phyloP scores from a whole-genome alignment of 2,329 filamentous ascomycete species.

The Alternaria ventricosa region DNA sequence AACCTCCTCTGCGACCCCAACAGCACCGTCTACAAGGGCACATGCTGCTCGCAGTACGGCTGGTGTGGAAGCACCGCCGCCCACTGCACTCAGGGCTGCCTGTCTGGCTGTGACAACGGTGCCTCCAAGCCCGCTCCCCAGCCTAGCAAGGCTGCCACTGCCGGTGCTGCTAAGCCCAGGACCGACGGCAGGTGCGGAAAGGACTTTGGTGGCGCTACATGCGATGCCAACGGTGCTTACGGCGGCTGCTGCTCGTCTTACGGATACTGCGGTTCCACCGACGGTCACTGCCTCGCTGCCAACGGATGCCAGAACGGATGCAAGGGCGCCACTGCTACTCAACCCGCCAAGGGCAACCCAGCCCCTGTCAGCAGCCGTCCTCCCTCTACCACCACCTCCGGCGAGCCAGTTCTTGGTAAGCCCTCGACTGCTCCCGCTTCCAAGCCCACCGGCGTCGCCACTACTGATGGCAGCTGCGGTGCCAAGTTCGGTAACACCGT shows the following conservation, averaged over 20 bases:
- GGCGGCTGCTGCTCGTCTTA: constrained; percentile 50
- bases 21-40: constrained; percentile 53
- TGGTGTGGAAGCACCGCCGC: constrained; percentile 54
- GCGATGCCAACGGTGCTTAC: constrained; percentile 48
- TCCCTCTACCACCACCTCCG: constrained; percentile 41
- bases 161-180: constrained; percentile 22
- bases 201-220: constrained; percentile 49
- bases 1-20: constrained; percentile 53
- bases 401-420: constrained; percentile 48
- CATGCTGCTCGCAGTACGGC: constrained; percentile 54
- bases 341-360: constrained; percentile 8
- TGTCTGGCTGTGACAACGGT: constrained; percentile 47
- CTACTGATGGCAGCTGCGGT: constrained; percentile 63
- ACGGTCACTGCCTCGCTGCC: constrained; percentile 45
- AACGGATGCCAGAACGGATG: constrained; percentile 52
- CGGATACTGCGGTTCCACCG: constrained; percentile 47
- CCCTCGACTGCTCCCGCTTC: constrained; percentile 25
- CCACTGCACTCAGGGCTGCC: constrained; percentile 50
- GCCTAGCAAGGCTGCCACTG: constrained; percentile 11
- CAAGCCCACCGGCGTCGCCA: constrained; percentile 40
- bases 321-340: constrained; percentile 28
- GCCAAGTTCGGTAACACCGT: constrained; percentile 56
- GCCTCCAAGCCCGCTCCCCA: constrained; percentile 8
- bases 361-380: constrained; percentile 32
- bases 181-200: constrained; percentile 51